Percentiles rank a stretch among this genome's conserved stretches.
Evolutionary conservation across 2,329 filamentous ascomycete species (phyloP).

Genomic region (Elsinoe australis): DNA sequence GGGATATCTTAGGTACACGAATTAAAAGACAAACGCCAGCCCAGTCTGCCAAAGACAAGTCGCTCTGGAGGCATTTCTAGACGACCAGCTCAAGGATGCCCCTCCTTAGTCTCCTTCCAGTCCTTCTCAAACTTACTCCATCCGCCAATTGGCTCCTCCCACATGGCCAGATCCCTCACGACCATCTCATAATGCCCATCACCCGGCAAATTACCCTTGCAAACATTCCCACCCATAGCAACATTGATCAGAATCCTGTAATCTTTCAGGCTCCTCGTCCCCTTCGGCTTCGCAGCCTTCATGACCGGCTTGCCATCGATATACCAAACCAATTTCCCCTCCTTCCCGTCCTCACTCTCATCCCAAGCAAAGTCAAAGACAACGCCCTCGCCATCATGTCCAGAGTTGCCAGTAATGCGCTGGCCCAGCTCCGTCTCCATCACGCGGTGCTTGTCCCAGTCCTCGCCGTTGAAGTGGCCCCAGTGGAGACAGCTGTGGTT

Average conservation of each 20-base stretch:
- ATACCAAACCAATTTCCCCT: slow-evolving; percentile 50
- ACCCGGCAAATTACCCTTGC: slow-evolving; percentile 43
- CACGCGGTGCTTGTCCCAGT: slow-evolving; percentile 51
- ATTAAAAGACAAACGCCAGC: neutral
- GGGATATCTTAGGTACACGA: neutral
- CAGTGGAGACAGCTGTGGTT: slow-evolving; percentile 55
- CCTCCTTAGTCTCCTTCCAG: slow-evolving; percentile 33
- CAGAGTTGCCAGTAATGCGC: neutral
- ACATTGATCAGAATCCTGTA: slow-evolving; percentile 52
- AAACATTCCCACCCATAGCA: slow-evolving; percentile 57
- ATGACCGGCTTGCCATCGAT: slow-evolving; percentile 52
- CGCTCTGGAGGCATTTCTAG: no score
- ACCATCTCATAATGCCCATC: slow-evolving; percentile 53
- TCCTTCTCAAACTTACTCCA: slow-evolving; percentile 49
- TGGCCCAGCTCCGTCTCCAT: slow-evolving; percentile 35
- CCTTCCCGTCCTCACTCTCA: slow-evolving; percentile 36
- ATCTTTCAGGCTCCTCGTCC: slow-evolving; percentile 49
- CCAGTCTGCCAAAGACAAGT: neutral
- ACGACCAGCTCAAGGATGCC: slow-evolving; percentile 13
- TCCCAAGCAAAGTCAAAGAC: slow-evolving; percentile 53
- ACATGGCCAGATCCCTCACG: slow-evolving; percentile 46
- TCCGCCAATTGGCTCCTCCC: slow-evolving; percentile 47
- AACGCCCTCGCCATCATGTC: slow-evolving; percentile 33
- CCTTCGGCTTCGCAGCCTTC: slow-evolving; percentile 47
- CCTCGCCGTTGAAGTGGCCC: slow-evolving; percentile 48